A percentile compares a stretch with the other conserved stretches of the same genome.
Evolutionary conservation across 768 basidiomycete species (phyloP).

Genomic region (Amanita jacksonii): DNA sequence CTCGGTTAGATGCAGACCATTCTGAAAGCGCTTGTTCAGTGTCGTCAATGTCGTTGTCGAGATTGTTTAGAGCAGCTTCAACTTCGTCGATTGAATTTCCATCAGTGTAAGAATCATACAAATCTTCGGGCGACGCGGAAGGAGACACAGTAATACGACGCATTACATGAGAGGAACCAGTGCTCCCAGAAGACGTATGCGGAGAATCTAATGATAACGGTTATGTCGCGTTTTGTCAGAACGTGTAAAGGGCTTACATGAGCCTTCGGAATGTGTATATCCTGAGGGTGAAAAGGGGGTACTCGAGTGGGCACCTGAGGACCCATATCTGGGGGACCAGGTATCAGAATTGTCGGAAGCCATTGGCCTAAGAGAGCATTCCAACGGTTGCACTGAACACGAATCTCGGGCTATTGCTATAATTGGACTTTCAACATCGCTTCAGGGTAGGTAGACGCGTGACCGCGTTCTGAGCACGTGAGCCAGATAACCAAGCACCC

Average conservation of each 20-base stretch:
- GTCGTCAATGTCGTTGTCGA: conserved; percentile 60
- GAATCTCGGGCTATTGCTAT: conserved; percentile 4
- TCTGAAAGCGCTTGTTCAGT: conserved; percentile 57
- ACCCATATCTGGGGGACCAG: conserved; percentile 56
- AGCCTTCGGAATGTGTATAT: conserved; percentile 45
- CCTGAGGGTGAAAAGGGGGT: conserved; percentile 52
- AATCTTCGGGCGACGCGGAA: conserved; percentile 24
- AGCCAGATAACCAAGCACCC: background rate
- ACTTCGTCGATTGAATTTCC: conserved; percentile 63
- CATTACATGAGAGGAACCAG: conserved; percentile 37
- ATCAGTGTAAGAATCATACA: conserved; percentile 36
- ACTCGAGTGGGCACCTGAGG: conserved; percentile 40
- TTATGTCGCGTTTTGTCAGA: conserved; percentile 6
- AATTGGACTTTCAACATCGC: conserved; percentile 16
- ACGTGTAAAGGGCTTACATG: conserved; percentile 33
- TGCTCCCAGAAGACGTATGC: conserved; percentile 38
- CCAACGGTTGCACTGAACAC: conserved; percentile 3
- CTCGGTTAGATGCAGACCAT: conserved; percentile 41
- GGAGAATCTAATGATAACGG: conserved; percentile 29
- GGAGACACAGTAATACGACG: conserved; percentile 50
- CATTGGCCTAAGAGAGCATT: conserved; percentile 18
- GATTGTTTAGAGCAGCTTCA: conserved; percentile 52
- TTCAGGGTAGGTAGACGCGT: conserved; percentile 20
- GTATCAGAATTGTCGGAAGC: conserved; percentile 34
- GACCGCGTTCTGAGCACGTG: conserved; percentile 18